phyloP scores from a whole-genome alignment of 129 eudicot genomes.

The Centella asiatica region DNA sequence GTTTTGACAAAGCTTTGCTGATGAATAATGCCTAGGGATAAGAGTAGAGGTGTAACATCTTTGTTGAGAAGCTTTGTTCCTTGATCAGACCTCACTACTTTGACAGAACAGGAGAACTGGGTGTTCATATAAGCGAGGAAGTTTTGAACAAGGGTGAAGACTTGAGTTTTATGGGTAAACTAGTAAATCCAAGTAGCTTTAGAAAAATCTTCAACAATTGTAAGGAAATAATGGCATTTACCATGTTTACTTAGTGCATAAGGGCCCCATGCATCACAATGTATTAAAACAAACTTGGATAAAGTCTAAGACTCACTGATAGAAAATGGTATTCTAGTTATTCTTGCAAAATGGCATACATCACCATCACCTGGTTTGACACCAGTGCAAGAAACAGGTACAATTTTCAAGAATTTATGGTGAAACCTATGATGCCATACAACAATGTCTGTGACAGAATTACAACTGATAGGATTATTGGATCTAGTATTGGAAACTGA shows the following conservation, averaged over 20 bases:
- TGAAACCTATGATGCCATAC: neutral
- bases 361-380: neutral
- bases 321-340: neutral
- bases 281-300: slow-evolving; percentile 5
- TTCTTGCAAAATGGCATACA: neutral
- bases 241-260: neutral
- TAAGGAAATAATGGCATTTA: neutral
- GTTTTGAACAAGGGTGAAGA: too few relatives aligned
- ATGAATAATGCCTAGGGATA: neutral
- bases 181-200: neutral
- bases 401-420: neutral
- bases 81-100: too few relatives aligned
- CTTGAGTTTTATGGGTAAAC: too few relatives aligned
- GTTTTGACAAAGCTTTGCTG: neutral
- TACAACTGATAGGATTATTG: too few relatives aligned
- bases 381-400: too few relatives aligned
- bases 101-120: too few relatives aligned
- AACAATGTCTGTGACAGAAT: neutral
- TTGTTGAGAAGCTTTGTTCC: too few relatives aligned
- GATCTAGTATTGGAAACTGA: neutral
- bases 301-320: neutral
- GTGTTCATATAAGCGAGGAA: too few relatives aligned
- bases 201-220: neutral
- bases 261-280: slow-evolving; percentile 16
- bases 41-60: neutral